Conservation (phyloP, 1,284 basidiomycete species). For the Ustilago trichophora region DNA sequence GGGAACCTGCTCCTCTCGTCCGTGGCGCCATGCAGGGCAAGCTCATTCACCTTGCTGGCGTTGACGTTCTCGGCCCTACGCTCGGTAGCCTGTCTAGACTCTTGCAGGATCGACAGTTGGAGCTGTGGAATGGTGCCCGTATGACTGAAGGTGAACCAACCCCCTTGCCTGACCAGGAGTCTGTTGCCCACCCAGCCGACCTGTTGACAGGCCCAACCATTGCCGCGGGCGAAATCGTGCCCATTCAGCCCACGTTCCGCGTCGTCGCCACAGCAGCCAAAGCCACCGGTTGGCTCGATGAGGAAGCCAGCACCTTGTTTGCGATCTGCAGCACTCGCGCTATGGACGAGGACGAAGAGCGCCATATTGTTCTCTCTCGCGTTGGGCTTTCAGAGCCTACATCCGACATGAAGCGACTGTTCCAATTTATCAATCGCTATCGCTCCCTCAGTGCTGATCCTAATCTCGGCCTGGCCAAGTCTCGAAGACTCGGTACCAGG, state of each 20-base stretch:
- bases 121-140: conserved; percentile 63
- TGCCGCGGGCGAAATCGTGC: conserved; percentile 23
- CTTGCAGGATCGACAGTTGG: conserved; percentile 62
- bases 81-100: conserved; percentile 60
- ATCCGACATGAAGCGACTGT: conserved; percentile 45
- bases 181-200: background rate
- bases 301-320: conserved; percentile 65
- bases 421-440: conserved; percentile 64
- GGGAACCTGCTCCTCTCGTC: conserved; percentile 62
- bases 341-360: conserved; percentile 66
- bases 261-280: conserved; percentile 64
- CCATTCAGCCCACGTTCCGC: conserved; percentile 59
- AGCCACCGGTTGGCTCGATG: conserved; percentile 65
- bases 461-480: conserved; percentile 61
- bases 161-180: background rate
- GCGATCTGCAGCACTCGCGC: conserved; percentile 62
- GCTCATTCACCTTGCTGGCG: conserved; percentile 67
- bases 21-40: conserved; percentile 64
- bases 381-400: conserved; percentile 24
- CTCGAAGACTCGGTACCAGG: conserved; percentile 65
- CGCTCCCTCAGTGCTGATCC: conserved; percentile 56
- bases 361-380: conserved; percentile 46
- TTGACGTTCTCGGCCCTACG: conserved; percentile 67
- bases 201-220: conserved; percentile 3
- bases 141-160: conserved; percentile 24